Evolutionary conservation across 768 basidiomycete genomes (phyloP).

Genomic region (Tylopilus felleus): DNA sequence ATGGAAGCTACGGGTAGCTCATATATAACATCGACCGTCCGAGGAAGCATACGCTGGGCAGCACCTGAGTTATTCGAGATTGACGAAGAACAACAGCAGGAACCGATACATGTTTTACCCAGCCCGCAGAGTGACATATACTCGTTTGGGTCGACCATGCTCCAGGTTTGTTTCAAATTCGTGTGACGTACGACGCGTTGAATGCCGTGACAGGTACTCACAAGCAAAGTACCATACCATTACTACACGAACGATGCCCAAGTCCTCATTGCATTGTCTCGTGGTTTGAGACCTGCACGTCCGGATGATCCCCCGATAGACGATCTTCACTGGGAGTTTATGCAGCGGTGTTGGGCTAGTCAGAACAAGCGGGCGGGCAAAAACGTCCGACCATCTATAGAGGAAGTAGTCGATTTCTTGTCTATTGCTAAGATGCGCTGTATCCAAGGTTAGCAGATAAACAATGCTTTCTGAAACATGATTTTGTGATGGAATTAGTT

Average conservation of each 20-base stretch:
- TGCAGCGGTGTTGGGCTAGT: conserved; percentile 27
- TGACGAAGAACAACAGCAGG: conserved; percentile 25
- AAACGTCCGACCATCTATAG: conserved; percentile 8
- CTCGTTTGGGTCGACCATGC: conserved; percentile 36
- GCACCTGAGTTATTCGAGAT: conserved; percentile 40
- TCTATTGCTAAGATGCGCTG: not conserved
- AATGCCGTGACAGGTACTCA: conserved; percentile 24
- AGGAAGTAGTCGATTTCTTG: conserved; percentile 22
- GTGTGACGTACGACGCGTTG: not conserved
- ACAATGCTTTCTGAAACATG: too few species aligned
- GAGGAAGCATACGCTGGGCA: conserved; percentile 47
- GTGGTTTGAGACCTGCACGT: conserved; percentile 11
- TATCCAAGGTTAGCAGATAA: not conserved
- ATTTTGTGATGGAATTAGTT: not conserved
- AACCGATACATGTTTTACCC: conserved; percentile 4
- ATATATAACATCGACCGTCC: conserved; percentile 33
- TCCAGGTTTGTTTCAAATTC: conserved; percentile 20
- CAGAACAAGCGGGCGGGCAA: conserved; percentile 2
- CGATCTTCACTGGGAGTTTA: conserved; percentile 17
- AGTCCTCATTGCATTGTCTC: conserved; percentile 19
- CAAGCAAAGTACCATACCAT: conserved; percentile 21
- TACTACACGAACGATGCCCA: conserved; percentile 24
- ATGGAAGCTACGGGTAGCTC: conserved; percentile 21
- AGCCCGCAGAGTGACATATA: conserved; percentile 39
- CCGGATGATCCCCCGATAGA: not conserved